Evolutionary conservation across 345 rosid species (phyloP).

Genomic region (Psidium guajava): DNA sequence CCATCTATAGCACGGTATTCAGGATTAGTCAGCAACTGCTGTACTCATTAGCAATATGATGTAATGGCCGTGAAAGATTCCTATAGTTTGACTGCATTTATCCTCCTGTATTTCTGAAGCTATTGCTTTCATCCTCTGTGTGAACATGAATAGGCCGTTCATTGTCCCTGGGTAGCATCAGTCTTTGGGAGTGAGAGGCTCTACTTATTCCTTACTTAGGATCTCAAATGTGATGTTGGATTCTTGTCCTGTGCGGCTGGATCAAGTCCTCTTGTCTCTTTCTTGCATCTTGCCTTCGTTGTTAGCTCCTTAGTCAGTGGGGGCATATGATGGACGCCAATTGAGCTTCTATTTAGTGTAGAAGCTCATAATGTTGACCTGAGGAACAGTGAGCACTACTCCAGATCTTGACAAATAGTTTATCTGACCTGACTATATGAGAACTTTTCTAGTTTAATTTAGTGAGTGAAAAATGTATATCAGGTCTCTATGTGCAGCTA

Average conservation of each 20-base stretch:
- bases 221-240: background rate
- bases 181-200: background rate
- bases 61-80: background rate
- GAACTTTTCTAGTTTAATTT: background rate
- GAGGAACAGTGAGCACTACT: background rate
- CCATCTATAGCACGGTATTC: background rate
- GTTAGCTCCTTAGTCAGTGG: background rate
- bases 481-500: background rate
- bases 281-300: background rate
- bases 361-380: background rate
- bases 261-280: background rate
- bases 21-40: background rate
- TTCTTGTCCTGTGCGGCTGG: background rate
- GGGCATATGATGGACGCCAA: background rate
- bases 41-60: background rate
- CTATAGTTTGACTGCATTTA: background rate
- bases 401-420: too few relatives aligned
- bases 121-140: background rate
- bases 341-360: background rate
- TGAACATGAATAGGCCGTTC: too few relatives aligned
- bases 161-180: too few relatives aligned
- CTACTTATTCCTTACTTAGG: background rate
- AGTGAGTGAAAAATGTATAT: background rate
- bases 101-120: background rate
- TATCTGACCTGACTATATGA: too few relatives aligned